Base-by-base conservation (phyloP, 108 stramenopile genomes). In the Nannochloropsis salina region DNA sequence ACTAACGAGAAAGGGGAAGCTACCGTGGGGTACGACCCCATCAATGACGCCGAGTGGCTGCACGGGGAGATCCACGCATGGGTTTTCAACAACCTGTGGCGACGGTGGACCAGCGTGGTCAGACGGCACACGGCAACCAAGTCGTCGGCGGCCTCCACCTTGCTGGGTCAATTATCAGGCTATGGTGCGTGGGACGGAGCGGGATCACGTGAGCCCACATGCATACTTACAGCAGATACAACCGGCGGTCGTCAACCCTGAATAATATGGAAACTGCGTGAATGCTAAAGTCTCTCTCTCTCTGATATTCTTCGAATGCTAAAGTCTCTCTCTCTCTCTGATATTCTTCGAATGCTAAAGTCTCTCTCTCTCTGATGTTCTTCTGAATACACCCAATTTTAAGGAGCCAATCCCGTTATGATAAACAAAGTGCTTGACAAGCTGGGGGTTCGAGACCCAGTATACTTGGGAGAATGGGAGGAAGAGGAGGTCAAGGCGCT, bases 1-100 rank as follows among this genome's bases (percentile, higher is more conserved):
- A 81, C 81, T 3, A 81, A 81, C 81, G 81, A 81, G 40, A 81
- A 81, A 41, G 81, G 81, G 11, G 81, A 81, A 31, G 6, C 22
- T 4, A 81, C 81, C 41, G 20, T 22, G 22, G 41, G 81, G 5
- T 81, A 81, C 81, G 41, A 81, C 81, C 81, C 81, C 5, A 9
- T 81, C 22, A 41, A 81, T 41, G 81, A 81, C 81, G 81, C 81
- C 22, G 4, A 22, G 6, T 81, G 81, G 81, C 22, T 81, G 81
- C 40, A 81, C 22, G 22, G 40, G 81, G 81, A 81, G 20, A 31
- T 81, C 81, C 81, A 81, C 81, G 81, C 81, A 6, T 81, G 81
- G 81, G 81, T 81, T 11, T 81, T 81, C 81, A 81, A 81, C 81
- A 81, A 81, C 31, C 81, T 81, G 20, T 81, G 81, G 81, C 11